Evolutionary conservation across 805 yeast species (phyloP).

Genomic region (Ogataea polymorpha): DNA sequence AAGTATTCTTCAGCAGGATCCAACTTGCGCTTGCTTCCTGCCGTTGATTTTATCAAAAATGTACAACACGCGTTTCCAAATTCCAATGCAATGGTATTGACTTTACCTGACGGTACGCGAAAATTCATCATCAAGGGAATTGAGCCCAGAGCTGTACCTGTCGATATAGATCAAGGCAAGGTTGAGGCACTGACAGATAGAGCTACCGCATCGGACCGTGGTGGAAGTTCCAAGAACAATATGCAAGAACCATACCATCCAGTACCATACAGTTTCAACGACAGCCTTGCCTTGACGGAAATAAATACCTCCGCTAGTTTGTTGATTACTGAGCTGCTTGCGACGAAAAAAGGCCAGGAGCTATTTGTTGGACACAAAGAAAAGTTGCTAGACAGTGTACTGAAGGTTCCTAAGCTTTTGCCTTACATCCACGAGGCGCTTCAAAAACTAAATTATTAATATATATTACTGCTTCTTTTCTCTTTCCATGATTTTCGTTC

Average conservation of each 20-base stretch:
- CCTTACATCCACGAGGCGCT: slow-evolving; percentile 26
- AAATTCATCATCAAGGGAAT: slow-evolving; percentile 92
- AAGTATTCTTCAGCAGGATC: slow-evolving; percentile 45
- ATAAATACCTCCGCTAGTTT: slow-evolving; percentile 38
- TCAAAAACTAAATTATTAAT: slow-evolving; percentile 21
- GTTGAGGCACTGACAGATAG: slow-evolving; percentile 35
- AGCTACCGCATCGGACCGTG: slow-evolving; percentile 14
- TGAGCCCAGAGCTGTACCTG: slow-evolving; percentile 71
- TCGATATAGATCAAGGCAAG: slow-evolving; percentile 45
- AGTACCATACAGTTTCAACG: slow-evolving; percentile 32
- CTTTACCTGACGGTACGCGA: slow-evolving; percentile 58
- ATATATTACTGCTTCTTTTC: slow-evolving; percentile 27
- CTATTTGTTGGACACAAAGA: slow-evolving; percentile 32
- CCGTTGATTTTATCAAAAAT: slow-evolving; percentile 94
- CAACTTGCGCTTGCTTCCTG: slow-evolving; percentile 67
- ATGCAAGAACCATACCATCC: slow-evolving; percentile 30
- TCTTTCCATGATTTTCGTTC: slow-evolving; percentile 49
- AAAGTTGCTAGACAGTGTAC: slow-evolving; percentile 30
- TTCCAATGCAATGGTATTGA: slow-evolving; percentile 91
- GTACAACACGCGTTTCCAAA: slow-evolving; percentile 85
- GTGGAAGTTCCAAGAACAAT: slow-evolving; percentile 16
- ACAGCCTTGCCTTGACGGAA: slow-evolving; percentile 36
- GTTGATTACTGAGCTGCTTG: slow-evolving; percentile 35
- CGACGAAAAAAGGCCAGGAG: slow-evolving; percentile 32
- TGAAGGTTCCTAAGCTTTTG: slow-evolving; percentile 35